Evolutionary conservation across 1,139 yeast species (phyloP), one percentile per base, ranked within the genome.

Genomic region (Sugiyamaella paludigena): DNA sequence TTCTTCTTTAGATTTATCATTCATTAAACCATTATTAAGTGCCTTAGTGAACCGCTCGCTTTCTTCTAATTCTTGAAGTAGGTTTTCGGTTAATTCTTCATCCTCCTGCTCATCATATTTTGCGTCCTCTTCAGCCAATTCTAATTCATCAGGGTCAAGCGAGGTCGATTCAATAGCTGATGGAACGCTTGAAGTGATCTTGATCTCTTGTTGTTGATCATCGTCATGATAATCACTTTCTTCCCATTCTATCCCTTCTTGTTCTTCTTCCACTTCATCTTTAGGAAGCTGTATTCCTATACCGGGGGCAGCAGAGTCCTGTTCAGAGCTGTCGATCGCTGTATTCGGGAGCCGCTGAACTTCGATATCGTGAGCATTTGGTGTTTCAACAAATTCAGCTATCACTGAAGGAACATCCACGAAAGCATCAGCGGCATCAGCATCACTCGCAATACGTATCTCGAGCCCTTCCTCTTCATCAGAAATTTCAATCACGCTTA

Each of bases 81-180:
- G 67, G 56, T 83, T 85, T 36, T 79, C 75, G 2, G 77, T 73
- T 2, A 88, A 67, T 12, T 79, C 77, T 29, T 80, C 81, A 50
- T 87, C 95, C 51, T 91, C 96, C 30, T 81, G 83, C 50, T 86
- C 89, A 26, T 82, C 85, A 63, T 80, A 87, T 31, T 51, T 54
- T 11, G 59, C 65, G 26, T 68, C 71, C 33, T 56, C 60, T 10
- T 60, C 60, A 1, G 70, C 71, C 27, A 65, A 51, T 37, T 55
- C 62, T 29, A 43, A 26, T 10, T 44, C 46, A 30, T 31, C 24
- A 15, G 39, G 38, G 12, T 31, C 24, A 7, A 34, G 27, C 13
- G 24, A 11, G 10, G 27, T 8, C 36, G 39, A 10, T 10, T 29
- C 32, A 10, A n/a, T 29, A 29, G 32, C 32, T 29, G 32, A 10